Evolutionary conservation across 2,329 filamentous ascomycete genomes (phyloP), one percentile per base, ranked within the genome.

Genomic region (Tolypocladium paradoxum): DNA sequence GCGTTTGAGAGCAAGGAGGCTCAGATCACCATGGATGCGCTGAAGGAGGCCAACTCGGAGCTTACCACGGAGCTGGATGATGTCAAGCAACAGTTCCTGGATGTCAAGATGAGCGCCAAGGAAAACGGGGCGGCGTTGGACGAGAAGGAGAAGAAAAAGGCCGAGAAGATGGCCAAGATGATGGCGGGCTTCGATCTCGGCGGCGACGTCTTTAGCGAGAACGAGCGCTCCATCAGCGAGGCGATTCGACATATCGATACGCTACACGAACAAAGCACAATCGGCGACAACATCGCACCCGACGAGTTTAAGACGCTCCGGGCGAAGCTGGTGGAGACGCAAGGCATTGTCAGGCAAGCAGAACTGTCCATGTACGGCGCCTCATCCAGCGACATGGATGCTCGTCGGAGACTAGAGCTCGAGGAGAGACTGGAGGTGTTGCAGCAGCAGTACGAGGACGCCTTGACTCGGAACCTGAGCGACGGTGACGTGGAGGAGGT

Each of bases 131-230:
- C 90, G 9, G 86, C 90, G 18, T 75, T 95, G 22, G 92, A 97
- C 62, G 93, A 97, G 72, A 99, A 99, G 78, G 95, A 97, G 73
- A 92, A 90, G 77, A 91, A 90, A 75, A 99, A 99, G 79, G 90
- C 91, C 1, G 93, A 99, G 74, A 93, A 95, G 73, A 99, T 99
- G 93, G 93, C 93, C 45, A 88, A 96, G 79, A 99, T 99, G 93
- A 96, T 99, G 92, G 93, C 93, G 55, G 90, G 92, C 4, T 97
- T 99, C 63, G 92, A 99, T 64, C 81, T 99, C 35, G 92, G 90
- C 46, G 86, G 87, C 49, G 91, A 96, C 54, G 85, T 95, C 34
- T 95, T 97, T 68, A 96, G 90, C 60, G 88, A 93, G 54, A 96
- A 96, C 62, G 93, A 99, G 70, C 82, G 85, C 58, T 85, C 83